Conservation (phyloP, 345 rosid genomes). For the Raphanus raphanistrum region DNA sequence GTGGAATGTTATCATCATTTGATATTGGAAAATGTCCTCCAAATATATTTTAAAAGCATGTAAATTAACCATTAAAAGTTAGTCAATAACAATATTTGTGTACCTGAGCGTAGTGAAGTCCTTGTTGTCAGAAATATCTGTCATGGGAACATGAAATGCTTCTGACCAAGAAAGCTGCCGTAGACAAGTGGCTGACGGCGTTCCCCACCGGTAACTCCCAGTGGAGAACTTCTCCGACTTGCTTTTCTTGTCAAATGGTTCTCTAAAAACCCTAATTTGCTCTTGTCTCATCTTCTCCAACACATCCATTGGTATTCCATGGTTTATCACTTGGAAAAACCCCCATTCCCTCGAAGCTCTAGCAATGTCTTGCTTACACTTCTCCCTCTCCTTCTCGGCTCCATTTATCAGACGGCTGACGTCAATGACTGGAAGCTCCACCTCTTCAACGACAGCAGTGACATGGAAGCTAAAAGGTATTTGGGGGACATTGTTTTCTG, state of each 20-base stretch:
- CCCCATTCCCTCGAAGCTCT: constrained; percentile 90
- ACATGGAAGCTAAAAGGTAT: constrained; percentile 4
- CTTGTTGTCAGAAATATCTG: constrained; percentile 50
- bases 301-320: constrained; percentile 71
- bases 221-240: constrained; percentile 58
- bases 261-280: constrained; percentile 68
- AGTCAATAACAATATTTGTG: constrained; percentile 5
- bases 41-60: neutral
- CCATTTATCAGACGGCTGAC: constrained; percentile 41
- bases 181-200: constrained; percentile 75
- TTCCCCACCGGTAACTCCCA: constrained; percentile 96
- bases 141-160: constrained; percentile 88
- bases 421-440: constrained; percentile 81
- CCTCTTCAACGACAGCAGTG: constrained; percentile 46
- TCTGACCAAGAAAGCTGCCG: constrained; percentile 89
- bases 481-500: neutral
- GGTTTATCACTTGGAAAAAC: constrained; percentile 85
- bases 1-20: neutral
- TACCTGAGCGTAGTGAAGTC: constrained; percentile 52
- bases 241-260: constrained; percentile 67
- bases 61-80: neutral
- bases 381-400: constrained; percentile 36
- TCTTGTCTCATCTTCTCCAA: constrained; percentile 71
- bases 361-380: constrained; percentile 68
- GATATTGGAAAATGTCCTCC: neutral